Conservation (phyloP, 2,329 filamentous ascomycete species). For the Dryadomyces quercivorus region DNA sequence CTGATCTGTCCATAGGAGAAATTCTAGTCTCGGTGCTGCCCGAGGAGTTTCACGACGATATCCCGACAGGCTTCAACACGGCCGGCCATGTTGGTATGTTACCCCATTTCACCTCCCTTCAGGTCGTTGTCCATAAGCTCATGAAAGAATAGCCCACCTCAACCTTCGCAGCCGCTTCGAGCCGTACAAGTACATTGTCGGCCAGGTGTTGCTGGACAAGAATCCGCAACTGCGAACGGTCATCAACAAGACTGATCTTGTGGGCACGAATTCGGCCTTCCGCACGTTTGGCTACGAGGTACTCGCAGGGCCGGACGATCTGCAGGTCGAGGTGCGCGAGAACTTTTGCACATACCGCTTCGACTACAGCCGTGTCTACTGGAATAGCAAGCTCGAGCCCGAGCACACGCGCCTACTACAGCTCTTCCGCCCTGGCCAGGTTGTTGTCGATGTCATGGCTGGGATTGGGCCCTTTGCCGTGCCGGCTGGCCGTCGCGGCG, state of each 20-base stretch:
- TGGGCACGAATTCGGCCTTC: conserved; percentile 75
- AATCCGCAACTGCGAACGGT: conserved; percentile 73
- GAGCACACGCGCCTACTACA: conserved; percentile 75
- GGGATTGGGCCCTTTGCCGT: conserved; percentile 92
- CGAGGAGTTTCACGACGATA: conserved; percentile 64
- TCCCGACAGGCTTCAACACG: conserved; percentile 75
- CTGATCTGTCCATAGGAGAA: conserved; percentile 44
- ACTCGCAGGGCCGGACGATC: conserved; percentile 65
- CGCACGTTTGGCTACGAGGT: conserved; percentile 91
- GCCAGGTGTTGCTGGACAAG: conserved; percentile 79
- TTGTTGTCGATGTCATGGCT: conserved; percentile 93
- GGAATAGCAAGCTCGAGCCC: conserved; percentile 84
- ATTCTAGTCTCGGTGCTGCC: conserved; percentile 75
- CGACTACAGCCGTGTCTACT: conserved; percentile 94
- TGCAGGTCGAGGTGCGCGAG: conserved; percentile 74
- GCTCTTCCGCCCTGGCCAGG: conserved; percentile 71
- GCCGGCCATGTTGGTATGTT: conserved; percentile 68
- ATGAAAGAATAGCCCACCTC: conserved; percentile 56
- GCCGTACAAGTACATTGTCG: conserved; percentile 78
- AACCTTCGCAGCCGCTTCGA: conserved; percentile 77
- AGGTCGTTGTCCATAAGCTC: neutral
- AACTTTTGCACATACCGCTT: conserved; percentile 80
- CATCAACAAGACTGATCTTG: conserved; percentile 89
- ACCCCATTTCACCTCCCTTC: conserved; percentile 7
- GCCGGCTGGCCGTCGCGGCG: conserved; percentile 76